Percentiles rank a stretch among this genome's conserved stretches.
Conservation (phyloP, 176 grass and related monocot species). For the Carex pumila region DNA sequence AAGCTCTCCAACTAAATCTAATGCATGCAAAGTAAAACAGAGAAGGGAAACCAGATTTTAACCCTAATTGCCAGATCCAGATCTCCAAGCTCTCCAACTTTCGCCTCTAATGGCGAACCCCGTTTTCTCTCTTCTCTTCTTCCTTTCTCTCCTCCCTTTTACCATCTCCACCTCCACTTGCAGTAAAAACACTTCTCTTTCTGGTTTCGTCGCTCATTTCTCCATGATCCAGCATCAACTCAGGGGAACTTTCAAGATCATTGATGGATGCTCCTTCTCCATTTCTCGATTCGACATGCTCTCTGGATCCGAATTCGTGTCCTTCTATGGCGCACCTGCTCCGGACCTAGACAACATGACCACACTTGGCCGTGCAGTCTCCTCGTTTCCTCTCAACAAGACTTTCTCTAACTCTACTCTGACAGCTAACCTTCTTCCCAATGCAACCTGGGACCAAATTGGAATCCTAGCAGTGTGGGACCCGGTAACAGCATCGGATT, state of each 20-base stretch:
- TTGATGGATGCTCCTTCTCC: slow-evolving; percentile 88
- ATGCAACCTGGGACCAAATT: slow-evolving; percentile 55
- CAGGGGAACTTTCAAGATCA: slow-evolving; percentile 55
- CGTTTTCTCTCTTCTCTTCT: slow-evolving; percentile 18
- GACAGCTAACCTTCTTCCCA: slow-evolving; percentile 44
- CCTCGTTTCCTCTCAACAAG: slow-evolving; percentile 35
- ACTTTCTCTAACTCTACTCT: slow-evolving; percentile 56
- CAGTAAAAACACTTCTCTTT: slow-evolving; percentile 41
- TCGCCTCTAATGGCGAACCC: slow-evolving; percentile 33
- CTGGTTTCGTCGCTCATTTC: slow-evolving; percentile 53
- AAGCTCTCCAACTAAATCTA: too few relatives aligned
- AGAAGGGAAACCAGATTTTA: not conserved
- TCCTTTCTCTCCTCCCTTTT: slow-evolving; percentile 17
- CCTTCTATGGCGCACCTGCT: slow-evolving; percentile 62
- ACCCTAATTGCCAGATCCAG: slow-evolving; percentile 23
- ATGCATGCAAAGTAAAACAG: not conserved
- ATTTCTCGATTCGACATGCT: slow-evolving; percentile 71
- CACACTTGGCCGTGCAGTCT: slow-evolving; percentile 26
- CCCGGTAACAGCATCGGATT: slow-evolving; percentile 79
- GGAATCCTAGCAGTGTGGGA: slow-evolving; percentile 75
- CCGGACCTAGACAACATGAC: slow-evolving; percentile 46
- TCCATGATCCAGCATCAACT: slow-evolving; percentile 89
- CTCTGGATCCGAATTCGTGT: slow-evolving; percentile 51
- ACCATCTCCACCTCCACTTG: slow-evolving; percentile 18
- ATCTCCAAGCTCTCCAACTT: not conserved